Conservation (phyloP, 2,329 filamentous ascomycete genomes). For the Botrytis porri region DNA sequence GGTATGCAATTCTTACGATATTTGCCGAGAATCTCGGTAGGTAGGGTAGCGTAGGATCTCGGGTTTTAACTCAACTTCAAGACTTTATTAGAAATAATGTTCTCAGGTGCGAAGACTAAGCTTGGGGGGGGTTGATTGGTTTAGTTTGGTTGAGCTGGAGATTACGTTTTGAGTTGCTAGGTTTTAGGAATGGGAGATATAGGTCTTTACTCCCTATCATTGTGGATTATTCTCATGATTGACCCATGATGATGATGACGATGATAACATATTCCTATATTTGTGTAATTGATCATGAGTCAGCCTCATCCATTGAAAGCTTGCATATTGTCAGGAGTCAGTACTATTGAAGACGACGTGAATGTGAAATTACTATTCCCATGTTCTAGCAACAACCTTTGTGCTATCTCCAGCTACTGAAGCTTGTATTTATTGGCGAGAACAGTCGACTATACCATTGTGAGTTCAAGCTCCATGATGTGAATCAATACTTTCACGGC, state of each 20-base stretch:
- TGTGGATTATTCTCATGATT: too few relatives aligned
- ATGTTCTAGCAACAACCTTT: too few relatives aligned
- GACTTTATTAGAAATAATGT: too few relatives aligned
- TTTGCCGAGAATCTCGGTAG: not conserved
- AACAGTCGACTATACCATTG: not conserved
- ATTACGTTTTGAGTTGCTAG: too few relatives aligned
- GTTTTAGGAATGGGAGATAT: too few relatives aligned
- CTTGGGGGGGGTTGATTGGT: not conserved
- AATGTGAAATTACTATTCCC: too few relatives aligned
- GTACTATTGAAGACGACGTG: not conserved
- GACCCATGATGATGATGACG: too few relatives aligned
- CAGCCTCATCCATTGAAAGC: not conserved
- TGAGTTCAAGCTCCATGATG: not conserved
- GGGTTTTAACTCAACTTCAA: too few relatives aligned
- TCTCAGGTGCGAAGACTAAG: not conserved
- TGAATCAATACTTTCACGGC: not conserved
- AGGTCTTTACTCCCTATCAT: not conserved
- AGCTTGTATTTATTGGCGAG: not conserved
- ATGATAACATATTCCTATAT: too few relatives aligned
- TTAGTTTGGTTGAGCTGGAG: not conserved
- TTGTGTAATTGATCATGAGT: too few relatives aligned
- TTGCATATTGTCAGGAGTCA: not conserved
- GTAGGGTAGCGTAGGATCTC: not conserved
- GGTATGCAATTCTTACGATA: not conserved
- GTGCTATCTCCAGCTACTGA: too few relatives aligned